Percentiles rank a stretch among this genome's conserved stretches.
These are phyloP conservation scores for Fusarium sterilihyphosum DNA, from an alignment of 2,329 filamentous ascomycete genomes.

Conservation along the genomic window DNA sequence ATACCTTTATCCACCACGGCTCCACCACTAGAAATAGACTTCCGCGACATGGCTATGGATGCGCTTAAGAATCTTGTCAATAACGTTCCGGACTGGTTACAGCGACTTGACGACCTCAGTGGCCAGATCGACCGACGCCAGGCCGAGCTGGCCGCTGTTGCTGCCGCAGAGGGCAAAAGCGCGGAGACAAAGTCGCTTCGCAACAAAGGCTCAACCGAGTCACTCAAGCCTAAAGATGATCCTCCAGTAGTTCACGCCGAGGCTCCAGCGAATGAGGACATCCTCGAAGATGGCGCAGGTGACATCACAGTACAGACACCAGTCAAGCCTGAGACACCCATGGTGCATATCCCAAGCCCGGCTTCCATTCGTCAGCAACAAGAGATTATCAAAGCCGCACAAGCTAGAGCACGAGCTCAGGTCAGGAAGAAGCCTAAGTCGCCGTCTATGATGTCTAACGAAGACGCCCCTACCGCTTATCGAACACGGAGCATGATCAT, in stretches of 20 bases:
- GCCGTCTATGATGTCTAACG: conserved; percentile 61
- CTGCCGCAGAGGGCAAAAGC: conserved; percentile 41
- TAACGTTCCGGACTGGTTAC: conserved; percentile 69
- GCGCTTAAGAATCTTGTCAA: conserved; percentile 63
- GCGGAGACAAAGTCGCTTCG: conserved; percentile 55
- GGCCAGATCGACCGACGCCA: conserved; percentile 70
- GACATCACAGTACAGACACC: conserved; percentile 18
- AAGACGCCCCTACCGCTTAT: conserved; percentile 64
- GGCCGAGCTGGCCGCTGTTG: conserved; percentile 64
- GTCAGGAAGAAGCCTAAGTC: conserved; percentile 62
- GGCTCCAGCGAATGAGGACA: conserved; percentile 15
- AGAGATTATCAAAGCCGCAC: conserved; percentile 57
- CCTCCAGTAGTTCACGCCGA: conserved; percentile 36
- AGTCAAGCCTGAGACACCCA: conserved; percentile 43
- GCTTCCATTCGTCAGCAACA: conserved; percentile 51
- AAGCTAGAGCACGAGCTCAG: conserved; percentile 54
- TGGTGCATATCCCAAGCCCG: conserved; percentile 36
- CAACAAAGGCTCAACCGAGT: conserved; percentile 64
- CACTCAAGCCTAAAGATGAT: conserved; percentile 60
- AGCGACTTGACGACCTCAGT: conserved; percentile 68
- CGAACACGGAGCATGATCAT: conserved; percentile 80
- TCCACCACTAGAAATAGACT: conserved; percentile 42
- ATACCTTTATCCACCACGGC: conserved; percentile 43
- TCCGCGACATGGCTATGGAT: conserved; percentile 60
- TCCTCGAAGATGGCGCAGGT: conserved; percentile 32